Conservation (phyloP, 139 green algal genomes). For the Tetradesmus obliquus region DNA sequence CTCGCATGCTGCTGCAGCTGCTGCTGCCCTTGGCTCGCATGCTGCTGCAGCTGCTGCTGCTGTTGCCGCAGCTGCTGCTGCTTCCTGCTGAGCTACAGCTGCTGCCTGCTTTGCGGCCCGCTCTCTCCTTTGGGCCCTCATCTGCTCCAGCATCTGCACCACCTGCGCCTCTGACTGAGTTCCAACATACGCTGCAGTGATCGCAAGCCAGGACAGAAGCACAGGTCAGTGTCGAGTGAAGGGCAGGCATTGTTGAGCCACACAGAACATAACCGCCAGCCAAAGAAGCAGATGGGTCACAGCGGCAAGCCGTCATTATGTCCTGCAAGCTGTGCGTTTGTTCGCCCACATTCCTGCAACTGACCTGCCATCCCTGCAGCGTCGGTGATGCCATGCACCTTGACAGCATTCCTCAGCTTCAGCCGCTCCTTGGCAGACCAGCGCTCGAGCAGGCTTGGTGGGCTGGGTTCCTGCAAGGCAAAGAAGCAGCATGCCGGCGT, state of each 20-base stretch:
- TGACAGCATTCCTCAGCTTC: background rate
- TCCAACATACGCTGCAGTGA: background rate
- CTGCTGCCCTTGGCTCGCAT: background rate
- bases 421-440: background rate
- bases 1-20: background rate
- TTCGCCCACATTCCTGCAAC: background rate
- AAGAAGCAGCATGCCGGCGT: background rate
- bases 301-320: no score
- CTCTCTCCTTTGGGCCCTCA: background rate
- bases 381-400: background rate
- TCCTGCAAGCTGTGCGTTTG: no score
- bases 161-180: background rate
- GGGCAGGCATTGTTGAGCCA: no score
- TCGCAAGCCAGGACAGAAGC: background rate
- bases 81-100: background rate
- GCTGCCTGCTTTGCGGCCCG: background rate
- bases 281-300: no score
- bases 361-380: background rate
- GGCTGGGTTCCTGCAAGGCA: background rate
- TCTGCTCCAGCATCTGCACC: background rate
- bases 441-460: background rate
- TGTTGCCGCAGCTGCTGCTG: background rate
- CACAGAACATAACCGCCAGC: no score
- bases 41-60: background rate
- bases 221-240: background rate